Percentiles rank a stretch among this genome's conserved stretches.
phyloP scores from a whole-genome alignment of 768 basidiomycete genomes.

The Chalciporus piperatus region DNA sequence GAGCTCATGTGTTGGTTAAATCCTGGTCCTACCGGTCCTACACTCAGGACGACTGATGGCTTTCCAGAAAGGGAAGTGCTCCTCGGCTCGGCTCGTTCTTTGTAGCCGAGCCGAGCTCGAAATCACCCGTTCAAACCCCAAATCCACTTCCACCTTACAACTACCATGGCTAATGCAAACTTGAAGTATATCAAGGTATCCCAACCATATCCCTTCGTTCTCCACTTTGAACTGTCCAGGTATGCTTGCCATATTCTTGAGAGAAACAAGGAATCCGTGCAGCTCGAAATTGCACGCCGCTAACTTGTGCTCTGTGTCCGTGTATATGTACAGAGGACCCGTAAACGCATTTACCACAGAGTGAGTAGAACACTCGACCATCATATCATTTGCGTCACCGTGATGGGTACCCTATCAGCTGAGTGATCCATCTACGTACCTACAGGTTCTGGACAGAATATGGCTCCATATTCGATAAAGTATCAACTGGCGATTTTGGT shows the following conservation, averaged over 20 bases:
- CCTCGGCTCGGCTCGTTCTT: too few species aligned
- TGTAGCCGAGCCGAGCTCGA: too few species aligned
- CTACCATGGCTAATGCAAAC: neutral
- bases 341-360: slow-evolving; percentile 65
- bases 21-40: too few species aligned
- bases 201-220: slow-evolving; percentile 35
- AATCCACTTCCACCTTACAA: neutral
- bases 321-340: slow-evolving; percentile 41
- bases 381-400: too few species aligned
- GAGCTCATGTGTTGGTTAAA: too few species aligned
- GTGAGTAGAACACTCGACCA: slow-evolving; percentile 25
- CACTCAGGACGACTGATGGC: too few species aligned
- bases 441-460: slow-evolving; percentile 74
- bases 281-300: neutral
- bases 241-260: slow-evolving; percentile 3
- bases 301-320: neutral
- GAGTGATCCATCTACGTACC: neutral
- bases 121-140: too few species aligned
- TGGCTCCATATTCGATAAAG: slow-evolving; percentile 53
- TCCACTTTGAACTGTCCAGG: slow-evolving; percentile 40
- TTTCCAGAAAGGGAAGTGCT: too few species aligned
- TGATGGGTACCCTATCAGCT: too few species aligned
- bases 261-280: neutral
- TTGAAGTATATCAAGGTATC: slow-evolving; percentile 33
- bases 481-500: slow-evolving; percentile 42